phyloP scores from a whole-genome alignment of 2,329 filamentous ascomycete species.

The Fusarium liriodendri region DNA sequence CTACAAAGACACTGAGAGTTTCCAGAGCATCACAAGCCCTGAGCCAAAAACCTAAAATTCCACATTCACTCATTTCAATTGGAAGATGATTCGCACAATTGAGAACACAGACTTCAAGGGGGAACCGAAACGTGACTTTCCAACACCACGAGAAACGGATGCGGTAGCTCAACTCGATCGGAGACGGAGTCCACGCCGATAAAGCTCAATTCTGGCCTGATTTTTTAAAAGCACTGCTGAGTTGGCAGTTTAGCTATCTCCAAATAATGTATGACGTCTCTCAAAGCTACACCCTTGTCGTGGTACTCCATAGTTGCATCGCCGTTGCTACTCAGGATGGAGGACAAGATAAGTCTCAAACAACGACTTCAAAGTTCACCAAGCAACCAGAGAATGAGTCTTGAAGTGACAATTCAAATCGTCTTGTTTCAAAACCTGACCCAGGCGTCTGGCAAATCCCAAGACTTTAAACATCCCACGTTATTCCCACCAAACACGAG shows the following conservation, averaged over 20 bases:
- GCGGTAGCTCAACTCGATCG: neutral
- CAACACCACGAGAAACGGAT: neutral
- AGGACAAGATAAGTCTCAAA: neutral
- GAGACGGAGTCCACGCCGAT: constrained; percentile 9
- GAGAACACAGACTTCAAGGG: neutral
- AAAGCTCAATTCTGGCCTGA: neutral
- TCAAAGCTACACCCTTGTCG: neutral
- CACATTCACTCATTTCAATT: neutral
- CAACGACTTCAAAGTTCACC: neutral
- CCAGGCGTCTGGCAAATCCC: neutral
- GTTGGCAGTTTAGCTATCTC: neutral
- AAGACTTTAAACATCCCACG: neutral
- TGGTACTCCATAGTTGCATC: neutral
- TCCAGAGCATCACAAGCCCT: neutral
- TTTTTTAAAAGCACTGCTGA: constrained; percentile 9
- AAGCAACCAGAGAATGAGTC: neutral
- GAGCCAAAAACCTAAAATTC: neutral
- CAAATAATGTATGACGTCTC: constrained; percentile 1
- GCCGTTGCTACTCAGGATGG: neutral
- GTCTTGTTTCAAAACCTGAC: neutral
- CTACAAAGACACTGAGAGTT: neutral
- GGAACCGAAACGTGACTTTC: constrained; percentile 9
- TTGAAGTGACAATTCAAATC: neutral
- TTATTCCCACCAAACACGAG: constrained; percentile 20
- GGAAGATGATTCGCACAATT: neutral